Percentiles rank a stretch among this genome's conserved stretches.
phyloP scores from a whole-genome alignment of 805 yeast species.

The Sungouiozyma intestinalis region DNA sequence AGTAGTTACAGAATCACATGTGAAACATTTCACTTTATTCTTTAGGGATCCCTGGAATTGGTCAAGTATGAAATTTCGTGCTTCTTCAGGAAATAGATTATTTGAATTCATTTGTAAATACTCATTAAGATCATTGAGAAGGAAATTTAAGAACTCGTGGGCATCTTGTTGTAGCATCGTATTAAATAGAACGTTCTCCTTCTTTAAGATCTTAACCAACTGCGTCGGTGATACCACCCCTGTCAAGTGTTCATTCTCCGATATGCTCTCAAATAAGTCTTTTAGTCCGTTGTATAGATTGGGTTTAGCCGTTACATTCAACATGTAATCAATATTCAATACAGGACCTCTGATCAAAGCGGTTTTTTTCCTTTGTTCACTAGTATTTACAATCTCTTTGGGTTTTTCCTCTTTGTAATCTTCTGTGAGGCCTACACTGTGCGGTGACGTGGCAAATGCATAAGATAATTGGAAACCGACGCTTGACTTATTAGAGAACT shows the following conservation, averaged over 20 bases:
- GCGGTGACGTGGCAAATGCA: neutral
- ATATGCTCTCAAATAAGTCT: constrained; percentile 77
- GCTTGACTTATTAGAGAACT: neutral
- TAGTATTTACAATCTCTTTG: constrained; percentile 17
- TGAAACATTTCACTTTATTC: constrained; percentile 79
- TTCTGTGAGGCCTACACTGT: neutral
- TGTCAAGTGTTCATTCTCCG: constrained; percentile 52
- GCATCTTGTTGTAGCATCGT: constrained; percentile 97
- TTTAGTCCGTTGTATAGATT: constrained; percentile 57
- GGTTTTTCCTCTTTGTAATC: neutral
- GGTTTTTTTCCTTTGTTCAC: constrained; percentile 67
- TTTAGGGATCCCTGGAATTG: constrained; percentile 79
- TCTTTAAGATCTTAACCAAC: constrained; percentile 65
- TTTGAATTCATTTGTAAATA: constrained; percentile 6
- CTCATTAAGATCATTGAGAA: constrained; percentile 65
- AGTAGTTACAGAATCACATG: constrained; percentile 74
- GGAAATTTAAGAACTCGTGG: constrained; percentile 85
- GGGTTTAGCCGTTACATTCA: constrained; percentile 33
- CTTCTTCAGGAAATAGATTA: constrained; percentile 1
- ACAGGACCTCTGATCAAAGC: constrained; percentile 79
- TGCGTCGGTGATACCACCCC: constrained; percentile 82
- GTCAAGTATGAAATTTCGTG: constrained; percentile 46
- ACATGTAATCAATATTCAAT: constrained; percentile 58
- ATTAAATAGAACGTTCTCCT: constrained; percentile 75
- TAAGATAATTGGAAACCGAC: neutral